Evolutionary conservation across 2,329 filamentous ascomycete species (phyloP).

Genomic region (Thelonectria olida): DNA sequence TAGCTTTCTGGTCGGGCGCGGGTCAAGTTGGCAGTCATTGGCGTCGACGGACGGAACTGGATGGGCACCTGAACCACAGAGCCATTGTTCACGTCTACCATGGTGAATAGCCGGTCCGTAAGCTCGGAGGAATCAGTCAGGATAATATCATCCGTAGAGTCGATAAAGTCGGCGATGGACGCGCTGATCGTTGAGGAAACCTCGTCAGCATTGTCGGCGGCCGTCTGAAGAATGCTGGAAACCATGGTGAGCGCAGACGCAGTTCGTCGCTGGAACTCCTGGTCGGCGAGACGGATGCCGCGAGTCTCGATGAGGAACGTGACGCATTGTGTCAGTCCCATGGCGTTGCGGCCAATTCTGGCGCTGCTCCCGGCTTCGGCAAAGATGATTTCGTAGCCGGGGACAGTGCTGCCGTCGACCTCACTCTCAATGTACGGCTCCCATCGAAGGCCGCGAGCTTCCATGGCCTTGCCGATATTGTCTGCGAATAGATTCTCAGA

Average conservation of each 20-base stretch:
- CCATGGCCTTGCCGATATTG: slow-evolving; percentile 41
- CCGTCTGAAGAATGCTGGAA: slow-evolving; percentile 40
- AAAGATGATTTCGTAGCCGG: slow-evolving; percentile 25
- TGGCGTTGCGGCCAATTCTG: slow-evolving; percentile 43
- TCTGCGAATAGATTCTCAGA: slow-evolving; percentile 42
- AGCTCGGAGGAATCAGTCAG: slow-evolving; percentile 38
- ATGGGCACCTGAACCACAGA: slow-evolving; percentile 39
- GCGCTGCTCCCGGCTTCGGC: slow-evolving; percentile 42
- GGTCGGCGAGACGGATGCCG: slow-evolving; percentile 42
- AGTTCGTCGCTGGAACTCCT: slow-evolving; percentile 43
- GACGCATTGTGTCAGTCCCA: slow-evolving; percentile 42
- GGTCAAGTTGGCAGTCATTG: slow-evolving; percentile 39
- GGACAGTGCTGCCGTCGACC: slow-evolving; percentile 23
- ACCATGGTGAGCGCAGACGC: slow-evolving; percentile 41
- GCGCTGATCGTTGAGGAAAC: slow-evolving; percentile 39
- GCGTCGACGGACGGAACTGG: slow-evolving; percentile 42
- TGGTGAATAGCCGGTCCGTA: slow-evolving; percentile 33
- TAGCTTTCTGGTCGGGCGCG: slow-evolving; percentile 43
- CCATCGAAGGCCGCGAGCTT: slow-evolving; percentile 39
- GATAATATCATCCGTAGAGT: slow-evolving; percentile 39
- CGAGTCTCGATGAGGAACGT: slow-evolving; percentile 44
- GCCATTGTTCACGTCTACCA: slow-evolving; percentile 41
- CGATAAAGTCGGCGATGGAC: slow-evolving; percentile 40
- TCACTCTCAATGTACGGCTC: slow-evolving; percentile 37
- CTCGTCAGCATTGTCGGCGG: slow-evolving; percentile 39